Evolutionary conservation across 1,284 basidiomycete species (phyloP).

Genomic region (Athelia sp.): DNA sequence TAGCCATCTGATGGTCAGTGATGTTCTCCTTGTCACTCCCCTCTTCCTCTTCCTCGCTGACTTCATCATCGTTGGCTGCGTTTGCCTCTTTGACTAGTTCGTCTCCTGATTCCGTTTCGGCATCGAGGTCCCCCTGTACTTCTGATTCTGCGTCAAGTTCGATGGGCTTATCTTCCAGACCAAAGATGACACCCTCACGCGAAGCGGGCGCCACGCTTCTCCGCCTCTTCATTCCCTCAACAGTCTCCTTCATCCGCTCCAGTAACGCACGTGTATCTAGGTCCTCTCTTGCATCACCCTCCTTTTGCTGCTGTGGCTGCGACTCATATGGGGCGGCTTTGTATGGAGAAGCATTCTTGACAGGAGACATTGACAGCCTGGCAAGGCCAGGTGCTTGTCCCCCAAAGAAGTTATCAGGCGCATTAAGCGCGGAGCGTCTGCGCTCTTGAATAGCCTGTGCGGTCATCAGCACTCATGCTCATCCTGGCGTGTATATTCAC

Average conservation of each 20-base stretch:
- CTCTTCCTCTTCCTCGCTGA: background rate
- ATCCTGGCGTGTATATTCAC: background rate
- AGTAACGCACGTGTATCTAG: conserved; percentile 48
- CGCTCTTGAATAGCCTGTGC: conserved; percentile 54
- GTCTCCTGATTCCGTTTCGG: background rate
- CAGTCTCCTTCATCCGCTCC: conserved; percentile 58
- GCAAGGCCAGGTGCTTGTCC: conserved; percentile 43
- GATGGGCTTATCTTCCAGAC: background rate
- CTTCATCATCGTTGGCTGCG: background rate
- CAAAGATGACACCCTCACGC: background rate
- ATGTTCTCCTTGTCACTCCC: background rate
- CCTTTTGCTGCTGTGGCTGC: background rate
- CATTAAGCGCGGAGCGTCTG: conserved; percentile 47
- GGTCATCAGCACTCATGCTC: background rate
- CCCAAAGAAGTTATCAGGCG: conserved; percentile 47
- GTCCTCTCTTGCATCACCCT: conserved; percentile 22
- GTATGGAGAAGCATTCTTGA: conserved; percentile 15
- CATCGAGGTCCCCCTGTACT: background rate
- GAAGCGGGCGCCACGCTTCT: conserved; percentile 30
- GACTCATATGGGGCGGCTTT: conserved; percentile 5
- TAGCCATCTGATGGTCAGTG: background rate
- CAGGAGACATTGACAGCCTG: conserved; percentile 15
- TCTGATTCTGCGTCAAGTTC: too few species aligned
- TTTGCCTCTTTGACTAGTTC: background rate
- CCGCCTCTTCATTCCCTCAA: conserved; percentile 54